Evolutionary conservation across 768 basidiomycete species (phyloP), one percentile per base, ranked within the genome.

Genomic region (Psilocybe subaeruginosa): DNA sequence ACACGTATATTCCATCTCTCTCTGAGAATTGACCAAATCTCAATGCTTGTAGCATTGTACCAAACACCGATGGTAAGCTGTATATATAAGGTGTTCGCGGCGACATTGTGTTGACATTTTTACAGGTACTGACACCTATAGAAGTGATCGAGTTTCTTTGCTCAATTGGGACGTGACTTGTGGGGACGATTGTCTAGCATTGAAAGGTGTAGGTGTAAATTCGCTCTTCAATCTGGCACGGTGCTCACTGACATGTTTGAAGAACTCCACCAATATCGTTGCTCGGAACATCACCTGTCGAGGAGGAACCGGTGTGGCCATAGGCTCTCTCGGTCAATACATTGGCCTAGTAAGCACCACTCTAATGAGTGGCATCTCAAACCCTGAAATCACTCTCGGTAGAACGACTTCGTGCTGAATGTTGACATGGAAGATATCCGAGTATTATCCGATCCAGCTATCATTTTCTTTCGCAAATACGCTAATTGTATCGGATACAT

Each of bases 121-220:
- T 11, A 33, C 23, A 84, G 83, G 84, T 2, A 84, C 85, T 54
- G 76, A 85, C 67, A 86, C 83, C 0, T 87, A 81, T 63, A 76
- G 84, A 35, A 83, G 82, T 59, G 77, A 83, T 61, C 67, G 73
- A 6, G 69, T 87, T 33, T 71, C 78, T 2, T 65, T 88, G 61
- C 63, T 80, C 39, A 84, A 87, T 66, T 87, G 81, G 81, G 85
- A 87, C 70, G 76, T 87, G 12, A 86, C 85, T 17, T 83, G 80
- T 56, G 85, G 85, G 14, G 86, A 87, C 66, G 85, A 87, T 64
- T 87, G 85, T 60, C 71, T 87, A n/a, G 85, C 84, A 4, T 83
- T 87, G 73, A 86, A 87, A 73, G 85, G 85, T 6, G 84, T 85
- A 66, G 23, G 82, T 70, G 27, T 29, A 30, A 19, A 37, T 39